Conservation (phyloP, 2,329 filamentous ascomycete genomes). For the Thelonectria olida region DNA sequence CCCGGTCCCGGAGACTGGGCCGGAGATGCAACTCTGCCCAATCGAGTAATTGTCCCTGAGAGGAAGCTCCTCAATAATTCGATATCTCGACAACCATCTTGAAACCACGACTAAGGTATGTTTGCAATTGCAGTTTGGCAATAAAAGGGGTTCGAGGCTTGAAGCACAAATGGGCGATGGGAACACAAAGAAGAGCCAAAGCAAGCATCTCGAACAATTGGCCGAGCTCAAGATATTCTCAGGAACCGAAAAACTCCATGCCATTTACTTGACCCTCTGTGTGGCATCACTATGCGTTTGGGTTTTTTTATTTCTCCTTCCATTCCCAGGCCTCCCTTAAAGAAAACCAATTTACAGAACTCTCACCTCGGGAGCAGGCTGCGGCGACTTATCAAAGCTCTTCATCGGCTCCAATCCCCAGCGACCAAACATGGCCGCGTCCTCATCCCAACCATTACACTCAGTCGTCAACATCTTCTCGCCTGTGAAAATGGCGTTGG, state of each 20-base stretch:
- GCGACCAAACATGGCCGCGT: conserved; percentile 81
- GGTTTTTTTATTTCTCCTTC: not conserved
- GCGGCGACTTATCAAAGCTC: conserved; percentile 52
- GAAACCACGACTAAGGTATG: too few relatives aligned
- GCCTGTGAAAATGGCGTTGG: conserved; percentile 94
- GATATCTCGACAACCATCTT: too few relatives aligned
- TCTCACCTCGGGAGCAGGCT: conserved; percentile 36
- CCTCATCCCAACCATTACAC: conserved; percentile 91
- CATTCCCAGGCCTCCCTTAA: not conserved
- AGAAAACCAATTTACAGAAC: conserved; percentile 30
- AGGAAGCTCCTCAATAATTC: not conserved
- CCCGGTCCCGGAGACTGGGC: conserved; percentile 14
- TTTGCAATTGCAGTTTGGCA: not conserved
- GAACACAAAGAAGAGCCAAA: not conserved
- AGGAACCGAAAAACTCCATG: not conserved
- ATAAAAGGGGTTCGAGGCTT: not conserved
- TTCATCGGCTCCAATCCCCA: conserved; percentile 87
- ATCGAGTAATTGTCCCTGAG: conserved; percentile 8
- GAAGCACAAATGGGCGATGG: not conserved
- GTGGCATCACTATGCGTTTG: conserved; percentile 5
- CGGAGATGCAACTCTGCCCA: conserved; percentile 9
- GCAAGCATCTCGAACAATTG: not conserved
- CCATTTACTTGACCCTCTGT: not conserved
- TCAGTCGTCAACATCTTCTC: conserved; percentile 96
- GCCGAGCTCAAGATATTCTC: not conserved